Evolutionary conservation across 2,329 filamentous ascomycete genomes (phyloP).

Genomic region (Microdochium bolleyi): DNA sequence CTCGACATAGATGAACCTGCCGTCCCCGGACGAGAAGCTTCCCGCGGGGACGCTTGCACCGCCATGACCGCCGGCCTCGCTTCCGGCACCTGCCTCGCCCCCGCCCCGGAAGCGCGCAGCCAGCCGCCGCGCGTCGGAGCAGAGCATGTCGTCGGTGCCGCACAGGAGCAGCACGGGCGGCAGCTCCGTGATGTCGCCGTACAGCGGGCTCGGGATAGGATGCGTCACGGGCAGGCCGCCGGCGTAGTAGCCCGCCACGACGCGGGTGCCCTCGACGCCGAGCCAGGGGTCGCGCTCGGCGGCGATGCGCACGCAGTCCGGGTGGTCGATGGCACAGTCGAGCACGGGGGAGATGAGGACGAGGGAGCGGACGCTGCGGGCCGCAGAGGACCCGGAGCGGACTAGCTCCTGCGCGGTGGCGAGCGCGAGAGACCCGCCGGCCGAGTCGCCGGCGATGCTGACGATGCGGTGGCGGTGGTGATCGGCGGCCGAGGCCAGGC

Average conservation of each 20-base stretch:
- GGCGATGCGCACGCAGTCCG: not conserved
- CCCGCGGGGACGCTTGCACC: not conserved
- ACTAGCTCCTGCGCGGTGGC: conserved; percentile 2
- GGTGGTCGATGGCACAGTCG: conserved; percentile 3
- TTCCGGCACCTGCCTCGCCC: not conserved
- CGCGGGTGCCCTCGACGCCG: not conserved
- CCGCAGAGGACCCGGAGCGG: too few relatives aligned
- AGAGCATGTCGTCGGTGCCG: conserved; percentile 6
- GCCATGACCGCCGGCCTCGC: too few relatives aligned
- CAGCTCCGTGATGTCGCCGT: conserved; percentile 2
- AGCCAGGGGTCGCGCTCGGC: conserved; percentile 3
- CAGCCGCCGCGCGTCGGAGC: conserved; percentile 4
- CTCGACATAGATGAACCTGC: conserved; percentile 4
- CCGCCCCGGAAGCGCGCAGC: conserved; percentile 3
- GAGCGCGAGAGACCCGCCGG: conserved; percentile 2
- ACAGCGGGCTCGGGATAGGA: conserved; percentile 2
- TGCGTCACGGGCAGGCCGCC: conserved; percentile 1
- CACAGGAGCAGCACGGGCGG: conserved; percentile 3
- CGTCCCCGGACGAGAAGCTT: conserved; percentile 1
- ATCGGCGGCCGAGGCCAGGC: too few relatives aligned
- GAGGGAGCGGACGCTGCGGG: conserved; percentile 1
- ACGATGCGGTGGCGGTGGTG: conserved; percentile 2
- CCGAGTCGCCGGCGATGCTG: conserved; percentile 6
- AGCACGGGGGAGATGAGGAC: conserved; percentile 5
- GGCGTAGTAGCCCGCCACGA: not conserved